A percentile compares a stretch with the other conserved stretches of the same genome.
Conservation (phyloP, 306 rosid species). For the Trifolium dubium region DNA sequence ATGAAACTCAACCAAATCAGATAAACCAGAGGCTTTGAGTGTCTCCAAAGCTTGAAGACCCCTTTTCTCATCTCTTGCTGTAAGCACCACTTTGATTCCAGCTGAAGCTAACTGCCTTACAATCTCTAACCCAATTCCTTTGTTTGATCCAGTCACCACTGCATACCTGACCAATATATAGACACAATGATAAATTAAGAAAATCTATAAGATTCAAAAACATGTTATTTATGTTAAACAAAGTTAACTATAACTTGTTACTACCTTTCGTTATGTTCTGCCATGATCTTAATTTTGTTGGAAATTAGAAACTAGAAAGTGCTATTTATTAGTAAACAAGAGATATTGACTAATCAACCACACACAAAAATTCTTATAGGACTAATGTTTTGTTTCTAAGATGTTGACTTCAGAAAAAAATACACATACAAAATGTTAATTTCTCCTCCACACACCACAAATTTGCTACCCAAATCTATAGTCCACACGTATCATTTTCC, state of each 20-base stretch:
- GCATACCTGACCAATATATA: constrained; percentile 35
- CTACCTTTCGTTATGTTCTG: not conserved
- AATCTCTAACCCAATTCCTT: constrained; percentile 49
- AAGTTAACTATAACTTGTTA: too few relatives aligned
- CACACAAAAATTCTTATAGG: too few relatives aligned
- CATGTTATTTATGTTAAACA: not conserved
- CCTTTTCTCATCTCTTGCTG: constrained; percentile 48
- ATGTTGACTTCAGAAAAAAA: too few relatives aligned
- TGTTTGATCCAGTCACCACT: constrained; percentile 47
- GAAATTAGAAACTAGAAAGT: too few relatives aligned
- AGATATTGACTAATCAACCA: too few relatives aligned
- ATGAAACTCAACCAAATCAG: constrained; percentile 40
- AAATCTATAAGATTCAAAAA: not conserved
- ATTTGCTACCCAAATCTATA: too few relatives aligned
- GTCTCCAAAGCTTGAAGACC: constrained; percentile 46
- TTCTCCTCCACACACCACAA: too few relatives aligned
- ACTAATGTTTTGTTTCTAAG: too few relatives aligned
- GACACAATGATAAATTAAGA: not conserved
- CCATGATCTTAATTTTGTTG: not conserved
- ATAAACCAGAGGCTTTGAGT: constrained; percentile 28
- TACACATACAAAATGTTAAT: too few relatives aligned
- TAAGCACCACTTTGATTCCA: constrained; percentile 50
- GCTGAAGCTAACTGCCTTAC: constrained; percentile 45
- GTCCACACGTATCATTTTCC: too few relatives aligned
- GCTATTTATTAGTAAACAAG: too few relatives aligned